Evolutionary conservation across 768 basidiomycete genomes (phyloP).

Genomic region (Hypsizygus marmoreus): DNA sequence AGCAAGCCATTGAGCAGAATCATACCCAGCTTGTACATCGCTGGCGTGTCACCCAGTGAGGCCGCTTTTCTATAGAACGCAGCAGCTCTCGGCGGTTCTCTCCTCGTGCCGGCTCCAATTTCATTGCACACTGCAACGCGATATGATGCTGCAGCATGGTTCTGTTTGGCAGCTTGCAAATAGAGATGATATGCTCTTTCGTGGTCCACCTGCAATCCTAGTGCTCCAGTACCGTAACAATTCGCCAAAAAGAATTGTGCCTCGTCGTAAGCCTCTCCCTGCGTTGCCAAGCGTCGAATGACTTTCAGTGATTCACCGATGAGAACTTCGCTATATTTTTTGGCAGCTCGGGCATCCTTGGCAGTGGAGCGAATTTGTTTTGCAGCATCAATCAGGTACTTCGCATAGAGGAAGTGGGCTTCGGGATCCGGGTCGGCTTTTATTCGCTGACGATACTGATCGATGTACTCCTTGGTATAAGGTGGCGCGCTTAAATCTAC

Average conservation of each 20-base stretch:
- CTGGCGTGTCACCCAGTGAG: constrained; percentile 93
- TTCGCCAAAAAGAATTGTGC: constrained; percentile 99
- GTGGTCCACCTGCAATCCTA: constrained; percentile 96
- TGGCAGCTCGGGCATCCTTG: constrained; percentile 79
- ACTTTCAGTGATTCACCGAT: constrained; percentile 90
- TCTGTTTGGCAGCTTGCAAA: constrained; percentile 95
- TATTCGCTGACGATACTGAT: constrained; percentile 95
- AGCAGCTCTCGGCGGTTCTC: constrained; percentile 85
- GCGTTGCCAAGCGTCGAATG: constrained; percentile 88
- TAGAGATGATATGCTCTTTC: constrained; percentile 98
- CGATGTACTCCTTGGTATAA: constrained; percentile 94
- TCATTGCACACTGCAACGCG: constrained; percentile 99
- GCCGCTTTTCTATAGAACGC: constrained; percentile 97
- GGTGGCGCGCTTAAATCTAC: constrained; percentile 83
- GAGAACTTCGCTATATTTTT: constrained; percentile 88
- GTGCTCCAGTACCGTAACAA: constrained; percentile 91
- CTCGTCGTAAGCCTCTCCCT: constrained; percentile 89
- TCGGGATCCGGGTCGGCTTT: constrained; percentile 98
- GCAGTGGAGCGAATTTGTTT: constrained; percentile 80
- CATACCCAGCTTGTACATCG: constrained; percentile 99
- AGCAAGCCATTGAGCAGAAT: constrained; percentile 85
- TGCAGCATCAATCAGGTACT: constrained; percentile 98
- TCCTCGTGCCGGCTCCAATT: constrained; percentile 92
- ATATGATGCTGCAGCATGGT: constrained; percentile 92
- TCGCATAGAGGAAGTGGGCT: constrained; percentile 96